These are phyloP conservation scores for Fusarium haematococcum DNA, from an alignment of 2,329 filamentous ascomycete species.

Conservation along the genomic window DNA sequence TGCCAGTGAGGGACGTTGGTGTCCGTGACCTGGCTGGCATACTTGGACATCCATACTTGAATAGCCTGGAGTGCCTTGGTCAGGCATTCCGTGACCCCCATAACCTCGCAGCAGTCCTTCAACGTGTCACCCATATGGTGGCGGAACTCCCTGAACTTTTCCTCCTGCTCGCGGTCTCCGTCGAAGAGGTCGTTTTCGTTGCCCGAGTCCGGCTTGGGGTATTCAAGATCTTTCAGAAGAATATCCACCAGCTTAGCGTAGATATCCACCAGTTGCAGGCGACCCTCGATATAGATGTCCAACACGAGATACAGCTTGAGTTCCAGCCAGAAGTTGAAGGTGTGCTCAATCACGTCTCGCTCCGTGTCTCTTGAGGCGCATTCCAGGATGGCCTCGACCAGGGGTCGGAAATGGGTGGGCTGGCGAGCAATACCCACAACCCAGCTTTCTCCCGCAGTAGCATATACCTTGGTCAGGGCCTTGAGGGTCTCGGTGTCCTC, in stretches of 20 bases:
- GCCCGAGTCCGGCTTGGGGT: constrained; percentile 79
- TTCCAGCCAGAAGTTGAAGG: constrained; percentile 98
- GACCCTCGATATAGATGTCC: constrained; percentile 87
- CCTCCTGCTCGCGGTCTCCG: constrained; percentile 93
- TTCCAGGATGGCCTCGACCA: constrained; percentile 94
- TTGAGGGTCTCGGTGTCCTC: constrained; percentile 90
- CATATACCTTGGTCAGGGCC: constrained; percentile 88
- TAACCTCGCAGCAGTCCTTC: constrained; percentile 96
- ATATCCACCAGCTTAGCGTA: constrained; percentile 93
- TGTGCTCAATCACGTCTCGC: constrained; percentile 90
- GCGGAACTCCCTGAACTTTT: constrained; percentile 96
- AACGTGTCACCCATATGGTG: constrained; percentile 98
- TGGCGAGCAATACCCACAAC: constrained; percentile 90
- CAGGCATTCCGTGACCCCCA: constrained; percentile 91
- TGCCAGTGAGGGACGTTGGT: constrained; percentile 93
- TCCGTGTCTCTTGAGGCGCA: constrained; percentile 89
- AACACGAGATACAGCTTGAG: constrained; percentile 95
- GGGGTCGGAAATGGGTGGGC: constrained; percentile 80
- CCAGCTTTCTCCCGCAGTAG: constrained; percentile 95
- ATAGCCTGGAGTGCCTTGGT: constrained; percentile 89
- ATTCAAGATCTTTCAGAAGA: constrained; percentile 90
- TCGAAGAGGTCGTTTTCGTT: constrained; percentile 90
- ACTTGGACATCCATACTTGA: constrained; percentile 86
- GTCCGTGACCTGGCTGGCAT: constrained; percentile 79
- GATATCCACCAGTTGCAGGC: constrained; percentile 80